Percentiles rank a stretch among this genome's conserved stretches.
phyloP scores from a whole-genome alignment of 164 flowering plant genomes.

The Macadamia integrifolia region DNA sequence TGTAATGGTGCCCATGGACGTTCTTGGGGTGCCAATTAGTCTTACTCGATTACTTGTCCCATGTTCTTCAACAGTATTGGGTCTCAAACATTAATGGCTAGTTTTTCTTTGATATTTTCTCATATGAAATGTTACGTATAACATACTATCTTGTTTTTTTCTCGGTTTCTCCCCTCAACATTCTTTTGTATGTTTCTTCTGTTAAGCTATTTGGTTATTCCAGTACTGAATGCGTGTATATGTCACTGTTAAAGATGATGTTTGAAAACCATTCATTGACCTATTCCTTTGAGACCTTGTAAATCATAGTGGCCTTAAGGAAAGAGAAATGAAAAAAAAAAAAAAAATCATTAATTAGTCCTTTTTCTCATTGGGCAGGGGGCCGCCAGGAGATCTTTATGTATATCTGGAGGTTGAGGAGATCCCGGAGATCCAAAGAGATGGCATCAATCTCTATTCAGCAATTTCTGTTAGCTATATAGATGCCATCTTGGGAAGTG shows the following conservation, averaged over 20 bases:
- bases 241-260: neutral
- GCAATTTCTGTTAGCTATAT: slow-evolving; percentile 64
- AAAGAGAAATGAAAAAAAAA: too few species aligned
- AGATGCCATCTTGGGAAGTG: slow-evolving; percentile 86
- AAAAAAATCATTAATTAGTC: slow-evolving; percentile 3
- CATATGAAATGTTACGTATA: too few species aligned
- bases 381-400: slow-evolving; percentile 89
- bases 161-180: neutral
- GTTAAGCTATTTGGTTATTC: neutral
- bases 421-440: slow-evolving; percentile 87
- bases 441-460: slow-evolving; percentile 84
- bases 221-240: neutral
- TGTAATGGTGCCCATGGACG: too few species aligned
- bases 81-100: too few species aligned
- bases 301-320: too few species aligned
- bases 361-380: slow-evolving; percentile 39
- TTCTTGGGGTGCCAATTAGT: too few species aligned
- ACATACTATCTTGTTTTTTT: neutral
- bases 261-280: too few species aligned
- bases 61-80: neutral
- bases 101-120: neutral
- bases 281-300: neutral
- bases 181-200: neutral
- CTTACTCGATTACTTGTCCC: neutral
- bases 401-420: slow-evolving; percentile 89